Base-by-base conservation (phyloP, 2,329 filamentous ascomycete genomes). In the Arthrobotrys entomopaga region DNA sequence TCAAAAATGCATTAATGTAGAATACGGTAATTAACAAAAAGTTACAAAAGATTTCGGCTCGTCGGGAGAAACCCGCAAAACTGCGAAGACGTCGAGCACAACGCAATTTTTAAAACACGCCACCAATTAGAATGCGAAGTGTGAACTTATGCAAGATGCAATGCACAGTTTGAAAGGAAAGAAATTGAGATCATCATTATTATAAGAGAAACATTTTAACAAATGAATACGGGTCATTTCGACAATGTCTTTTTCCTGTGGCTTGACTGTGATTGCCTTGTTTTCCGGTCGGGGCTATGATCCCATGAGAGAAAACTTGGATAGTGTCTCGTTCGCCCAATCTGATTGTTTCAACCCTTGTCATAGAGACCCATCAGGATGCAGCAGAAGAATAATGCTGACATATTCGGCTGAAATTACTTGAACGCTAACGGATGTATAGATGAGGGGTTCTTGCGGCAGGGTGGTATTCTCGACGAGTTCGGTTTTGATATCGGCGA, bases 221-320 rank as follows among this genome's bases (percentile, higher is more conserved):
- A 54, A 42, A 48, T 48, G 20, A 57, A 52, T 61, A 54, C 60
- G 53, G 56, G n/a, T n/a, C 46, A 22, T 64, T 64, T 67, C 50
- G 26, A 59, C 46, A 26, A 66, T 26, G 34, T 67, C 29, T 61
- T 61, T 61, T 53, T 67, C 70, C 58, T 67, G 63, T 74, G 63
- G 70, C 63, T 74, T 67, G 70, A 58, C 65, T 63, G 57, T 67
- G 70, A 58, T 72, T 63, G 57, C 63, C 63, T 67, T 74, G 70
- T 64, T 64, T 70, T 64, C 29, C 40, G 16, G 24, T 64, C 43
- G 20, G 40, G 19, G 50, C 26, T 49, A 58, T 56, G 43, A 67
- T 59, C 57, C 61, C 57, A 66, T 67, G 58, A 63, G 42, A 42
- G 48, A 29, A 66, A 66, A 52, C 43, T 64, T 50, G 66, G 70